A percentile compares a stretch with the other conserved stretches of the same genome.
Conservation (phyloP, 2,329 filamentous ascomycete species). For the Apiospora phragmitis region DNA sequence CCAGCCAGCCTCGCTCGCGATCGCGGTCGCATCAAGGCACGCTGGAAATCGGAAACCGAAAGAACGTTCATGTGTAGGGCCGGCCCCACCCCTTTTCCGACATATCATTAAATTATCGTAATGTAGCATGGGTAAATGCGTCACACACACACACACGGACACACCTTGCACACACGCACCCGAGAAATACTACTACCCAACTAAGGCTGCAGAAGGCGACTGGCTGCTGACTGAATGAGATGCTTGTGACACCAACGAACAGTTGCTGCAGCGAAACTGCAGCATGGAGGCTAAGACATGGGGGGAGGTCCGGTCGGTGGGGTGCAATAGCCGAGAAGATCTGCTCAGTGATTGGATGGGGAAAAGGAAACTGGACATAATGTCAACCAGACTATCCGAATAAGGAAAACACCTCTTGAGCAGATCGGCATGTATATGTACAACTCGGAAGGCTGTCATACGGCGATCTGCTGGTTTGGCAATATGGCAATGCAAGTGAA, state of each 20-base stretch:
- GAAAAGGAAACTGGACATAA: neutral
- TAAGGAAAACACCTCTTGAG: neutral
- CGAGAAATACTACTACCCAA: neutral
- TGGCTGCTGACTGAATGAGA: neutral
- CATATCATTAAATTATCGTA: slow-evolving; percentile 8
- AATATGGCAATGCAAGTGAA: neutral
- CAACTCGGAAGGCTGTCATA: neutral
- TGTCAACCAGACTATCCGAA: neutral
- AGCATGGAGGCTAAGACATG: neutral
- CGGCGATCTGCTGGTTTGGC: slow-evolving; percentile 1
- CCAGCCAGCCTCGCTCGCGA: neutral
- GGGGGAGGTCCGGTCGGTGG: neutral
- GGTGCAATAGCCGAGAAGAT: neutral
- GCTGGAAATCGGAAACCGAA: neutral
- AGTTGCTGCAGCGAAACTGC: neutral
- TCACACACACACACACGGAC: neutral
- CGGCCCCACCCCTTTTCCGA: neutral
- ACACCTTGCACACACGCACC: neutral
- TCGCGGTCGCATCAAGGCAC: neutral
- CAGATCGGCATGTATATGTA: neutral
- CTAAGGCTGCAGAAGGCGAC: slow-evolving; percentile 5
- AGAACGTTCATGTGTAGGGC: neutral
- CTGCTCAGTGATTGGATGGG: neutral
- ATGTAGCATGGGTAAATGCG: slow-evolving; percentile 6
- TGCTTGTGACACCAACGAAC: neutral